Percentiles rank a stretch among this genome's conserved stretches.
These are phyloP conservation scores for Thermomucor indicae-seudaticae DNA, from an alignment of 371 early-diverging fungal genomes.

Conservation along the genomic window DNA sequence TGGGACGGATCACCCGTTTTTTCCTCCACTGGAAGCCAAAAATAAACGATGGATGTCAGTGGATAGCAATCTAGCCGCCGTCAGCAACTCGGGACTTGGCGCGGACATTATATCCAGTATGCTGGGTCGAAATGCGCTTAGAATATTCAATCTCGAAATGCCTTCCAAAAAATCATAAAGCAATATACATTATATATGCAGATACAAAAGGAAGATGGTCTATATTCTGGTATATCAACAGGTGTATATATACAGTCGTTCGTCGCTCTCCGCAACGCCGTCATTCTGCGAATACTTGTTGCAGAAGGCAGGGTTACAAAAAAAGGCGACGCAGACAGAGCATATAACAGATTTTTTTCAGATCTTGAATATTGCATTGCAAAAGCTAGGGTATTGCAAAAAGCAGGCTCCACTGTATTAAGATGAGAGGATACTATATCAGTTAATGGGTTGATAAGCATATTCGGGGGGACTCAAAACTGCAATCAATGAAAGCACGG, in stretches of 20 bases:
- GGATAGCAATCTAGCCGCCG: constrained; percentile 12
- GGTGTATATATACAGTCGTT: too few species aligned
- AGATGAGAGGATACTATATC: not conserved
- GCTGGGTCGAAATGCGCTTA: constrained; percentile 13
- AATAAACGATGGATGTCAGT: constrained; percentile 17
- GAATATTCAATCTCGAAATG: constrained; percentile 7
- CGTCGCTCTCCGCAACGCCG: too few species aligned
- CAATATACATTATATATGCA: too few species aligned
- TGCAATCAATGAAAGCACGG: constrained; percentile 29
- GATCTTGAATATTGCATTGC: too few species aligned
- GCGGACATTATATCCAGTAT: constrained; percentile 2
- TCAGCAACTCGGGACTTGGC: constrained; percentile 8
- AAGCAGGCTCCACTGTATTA: too few species aligned
- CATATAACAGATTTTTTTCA: too few species aligned
- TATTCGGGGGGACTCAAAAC: constrained; percentile 43
- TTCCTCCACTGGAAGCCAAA: constrained; percentile 14
- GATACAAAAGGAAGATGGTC: not conserved
- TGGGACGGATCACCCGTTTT: constrained; percentile 20
- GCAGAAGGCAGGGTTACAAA: too few species aligned
- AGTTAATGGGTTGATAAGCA: constrained; percentile 26
- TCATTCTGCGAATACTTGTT: too few species aligned
- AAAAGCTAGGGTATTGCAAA: too few species aligned
- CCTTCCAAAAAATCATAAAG: constrained; percentile 4
- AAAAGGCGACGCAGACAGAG: too few species aligned
- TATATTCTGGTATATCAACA: too few species aligned